Base-by-base conservation (phyloP, 331 rosid genomes). In the Acacia concinna region DNA sequence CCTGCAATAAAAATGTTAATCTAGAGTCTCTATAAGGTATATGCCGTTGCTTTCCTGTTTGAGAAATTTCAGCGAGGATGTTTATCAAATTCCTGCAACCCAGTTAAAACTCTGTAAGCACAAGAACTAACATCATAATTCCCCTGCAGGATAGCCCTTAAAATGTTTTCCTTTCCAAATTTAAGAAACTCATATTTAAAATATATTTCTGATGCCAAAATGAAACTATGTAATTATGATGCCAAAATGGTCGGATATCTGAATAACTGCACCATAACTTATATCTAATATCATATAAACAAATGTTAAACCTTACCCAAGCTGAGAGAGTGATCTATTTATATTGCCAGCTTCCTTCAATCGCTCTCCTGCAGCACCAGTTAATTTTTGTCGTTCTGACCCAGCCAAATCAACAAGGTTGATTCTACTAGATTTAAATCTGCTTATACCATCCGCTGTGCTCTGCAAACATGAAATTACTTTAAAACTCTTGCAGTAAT, bases 341-440 rank as follows among this genome's bases (percentile, higher is more conserved):
- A 96, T 96, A 88, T 93, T 96, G 76, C 98, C 97, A 41, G 99
- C 99, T 86, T 96, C 99, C 89, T 93, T 96, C 85, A 96, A 81
- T 60, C 99, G 95, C 79, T 96, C 99, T 71, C 99, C 99, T 21
- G 98, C 98, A 46, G 98, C 98, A 59, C 97, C 98, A 0, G 98
- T 91, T 84, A 83, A 77, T 75, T 93, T 96, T 79, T 96, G 99
- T 73, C 98, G 82, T 84, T 96, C 98, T 71, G 97, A 96, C 69
- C 99, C 99, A 66, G 99, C 98, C 78, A 96, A 84, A 84, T 93
- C 99, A 76, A 96, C 99, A 84, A 96, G 97, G 85, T 96, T 96
- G 78, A 96, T 93, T 89, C 98, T 91, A 82, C 99, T 96, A 70
- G 97, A 88, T 91, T 93, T 96, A 62, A 92, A 91, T 84, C 94